Evolutionary conservation across 2,329 filamentous ascomycete species (phyloP).

Genomic region (Botrytis deweyae): DNA sequence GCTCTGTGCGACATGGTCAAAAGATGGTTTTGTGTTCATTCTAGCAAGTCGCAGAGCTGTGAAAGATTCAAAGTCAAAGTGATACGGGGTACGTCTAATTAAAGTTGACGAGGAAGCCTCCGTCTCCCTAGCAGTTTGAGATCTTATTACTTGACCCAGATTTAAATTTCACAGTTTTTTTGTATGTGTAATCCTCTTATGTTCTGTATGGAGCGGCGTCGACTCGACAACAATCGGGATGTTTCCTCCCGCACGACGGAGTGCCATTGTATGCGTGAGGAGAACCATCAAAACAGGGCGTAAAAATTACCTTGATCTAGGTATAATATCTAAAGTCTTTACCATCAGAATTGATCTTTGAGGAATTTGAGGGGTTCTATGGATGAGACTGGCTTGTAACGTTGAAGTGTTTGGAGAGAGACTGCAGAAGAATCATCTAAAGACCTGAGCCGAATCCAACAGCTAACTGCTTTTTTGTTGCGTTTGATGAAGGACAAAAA

Average conservation of each 20-base stretch:
- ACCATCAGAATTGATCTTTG: background rate
- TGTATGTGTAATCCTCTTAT: background rate
- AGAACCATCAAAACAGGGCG: background rate
- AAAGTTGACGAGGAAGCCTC: background rate
- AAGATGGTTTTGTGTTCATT: background rate
- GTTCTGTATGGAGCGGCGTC: background rate
- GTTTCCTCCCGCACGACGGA: too few relatives aligned
- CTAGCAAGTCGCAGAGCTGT: background rate
- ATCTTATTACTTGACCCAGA: background rate
- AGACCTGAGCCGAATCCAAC: background rate
- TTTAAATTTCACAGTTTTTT: accelerated
- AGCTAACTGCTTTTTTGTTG: background rate
- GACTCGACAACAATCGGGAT: background rate
- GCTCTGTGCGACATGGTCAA: accelerated
- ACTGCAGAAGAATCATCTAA: background rate
- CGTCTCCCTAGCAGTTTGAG: background rate
- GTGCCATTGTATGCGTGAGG: background rate
- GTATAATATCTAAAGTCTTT: accelerated
- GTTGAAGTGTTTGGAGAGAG: background rate
- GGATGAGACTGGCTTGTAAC: background rate
- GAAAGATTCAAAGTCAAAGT: background rate
- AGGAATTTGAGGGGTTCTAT: background rate
- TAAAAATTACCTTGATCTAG: too few relatives aligned
- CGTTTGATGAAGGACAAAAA: too few relatives aligned
- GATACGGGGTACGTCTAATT: background rate